Evolutionary conservation across 441 rosid species (phyloP).

Genomic region (Bocquillonia castaneifolia): DNA sequence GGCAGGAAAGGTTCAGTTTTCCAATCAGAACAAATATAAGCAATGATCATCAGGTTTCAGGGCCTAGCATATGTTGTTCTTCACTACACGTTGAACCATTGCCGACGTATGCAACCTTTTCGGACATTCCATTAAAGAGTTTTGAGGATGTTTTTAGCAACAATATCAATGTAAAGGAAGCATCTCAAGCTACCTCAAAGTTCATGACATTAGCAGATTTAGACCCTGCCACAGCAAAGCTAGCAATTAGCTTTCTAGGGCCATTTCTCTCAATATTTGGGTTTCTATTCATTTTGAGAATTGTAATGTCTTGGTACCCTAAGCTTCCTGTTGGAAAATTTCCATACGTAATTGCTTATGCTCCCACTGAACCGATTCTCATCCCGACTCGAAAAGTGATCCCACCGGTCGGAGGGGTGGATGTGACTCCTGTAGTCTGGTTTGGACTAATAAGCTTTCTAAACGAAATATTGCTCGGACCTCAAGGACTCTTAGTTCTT

Average conservation of each 20-base stretch:
- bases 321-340: slow-evolving; percentile 79
- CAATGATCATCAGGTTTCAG: not conserved
- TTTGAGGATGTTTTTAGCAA: not conserved
- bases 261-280: slow-evolving; percentile 68
- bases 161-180: slow-evolving; percentile 8
- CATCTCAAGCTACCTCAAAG: slow-evolving; percentile 20
- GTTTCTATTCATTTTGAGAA: slow-evolving; percentile 66
- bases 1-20: slow-evolving; percentile 31
- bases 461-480: slow-evolving; percentile 83
- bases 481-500: slow-evolving; percentile 80
- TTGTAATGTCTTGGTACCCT: slow-evolving; percentile 96
- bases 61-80: slow-evolving; percentile 17
- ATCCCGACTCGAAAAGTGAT: slow-evolving; percentile 67
- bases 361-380: slow-evolving; percentile 88
- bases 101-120: slow-evolving; percentile 17
- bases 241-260: slow-evolving; percentile 61
- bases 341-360: slow-evolving; percentile 80
- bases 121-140: not conserved
- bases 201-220: slow-evolving; percentile 49
- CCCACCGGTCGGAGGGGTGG: slow-evolving; percentile 89
- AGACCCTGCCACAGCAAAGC: slow-evolving; percentile 72
- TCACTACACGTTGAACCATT: slow-evolving; percentile 11
- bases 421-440: slow-evolving; percentile 90
- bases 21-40: slow-evolving; percentile 16
- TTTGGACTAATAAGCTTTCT: slow-evolving; percentile 74